Base-by-base conservation (phyloP, 768 basidiomycete genomes). In the Phaeotremella skinneri region DNA sequence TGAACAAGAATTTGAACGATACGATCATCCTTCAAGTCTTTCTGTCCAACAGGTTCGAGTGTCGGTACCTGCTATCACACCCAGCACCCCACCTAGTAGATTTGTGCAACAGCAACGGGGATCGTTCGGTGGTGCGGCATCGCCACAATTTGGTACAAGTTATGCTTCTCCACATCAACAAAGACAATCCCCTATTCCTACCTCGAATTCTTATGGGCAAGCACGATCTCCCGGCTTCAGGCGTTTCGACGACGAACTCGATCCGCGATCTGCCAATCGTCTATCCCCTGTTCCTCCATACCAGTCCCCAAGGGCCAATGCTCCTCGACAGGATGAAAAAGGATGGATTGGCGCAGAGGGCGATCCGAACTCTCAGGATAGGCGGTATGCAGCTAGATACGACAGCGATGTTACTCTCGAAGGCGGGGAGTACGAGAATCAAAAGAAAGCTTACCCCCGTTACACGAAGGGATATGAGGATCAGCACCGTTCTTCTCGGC, bases 271-370 rank as follows among this genome's bases (percentile, higher is more conserved):
- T 26, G 47, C 26, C n/a, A n/a, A 31, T 6, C 5, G 49, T 2
- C 42, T 50, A 17, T 58, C 56, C 5, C 62, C 62, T 49, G 62
- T 52, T 17, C 66, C 66, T 13, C 57, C 61, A 7, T 63, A 67
- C 41, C 61, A 58, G 49, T 58, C 56, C 23, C 49, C 55, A 7
- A n/a, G 55, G 31, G 27, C 47, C 21, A 49, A 27, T 26, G 32
- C 32, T 29, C 23, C 34, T 55, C 3, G 3, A 20, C 26, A 42
- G 16, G 17, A 27, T 26, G 37, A 32, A 20, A 41, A 17, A 55
- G 52, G 32, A 17, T 31, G 54, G 17, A 27, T 50, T 20, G 61
- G 56, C 25, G 43, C 29, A 50, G n/a, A 52, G n/a, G 45, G 52
- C 32, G 61, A 49, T 14, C 49, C 48, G 9, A 42, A 42, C 32